Percentiles rank a stretch among this genome's conserved stretches.
Evolutionary conservation across 2,329 filamentous ascomycete genomes (phyloP).

Genomic region (Fonsecaea erecta): DNA sequence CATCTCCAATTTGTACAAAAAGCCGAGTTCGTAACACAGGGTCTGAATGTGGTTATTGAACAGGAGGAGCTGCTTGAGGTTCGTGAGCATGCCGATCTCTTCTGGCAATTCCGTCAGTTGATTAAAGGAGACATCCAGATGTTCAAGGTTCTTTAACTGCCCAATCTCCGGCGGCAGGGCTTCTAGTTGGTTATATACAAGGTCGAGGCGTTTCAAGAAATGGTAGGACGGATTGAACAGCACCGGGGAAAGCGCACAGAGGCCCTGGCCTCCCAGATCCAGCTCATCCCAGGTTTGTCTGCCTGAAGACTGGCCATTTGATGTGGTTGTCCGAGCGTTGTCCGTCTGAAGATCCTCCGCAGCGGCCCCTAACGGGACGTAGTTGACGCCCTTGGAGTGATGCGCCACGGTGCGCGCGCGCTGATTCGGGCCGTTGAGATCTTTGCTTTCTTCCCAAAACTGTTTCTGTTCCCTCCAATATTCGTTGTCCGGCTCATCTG

Average conservation of each 20-base stretch:
- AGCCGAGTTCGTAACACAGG: slow-evolving; percentile 85
- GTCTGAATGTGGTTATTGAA: slow-evolving; percentile 84
- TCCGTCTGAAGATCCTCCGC: slow-evolving; percentile 57
- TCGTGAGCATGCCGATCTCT: slow-evolving; percentile 96
- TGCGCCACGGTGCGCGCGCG: slow-evolving; percentile 61
- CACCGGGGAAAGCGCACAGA: slow-evolving; percentile 77
- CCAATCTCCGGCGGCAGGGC: slow-evolving; percentile 81
- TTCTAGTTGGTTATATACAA: slow-evolving; percentile 89
- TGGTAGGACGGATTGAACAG: slow-evolving; percentile 76
- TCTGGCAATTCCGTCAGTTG: slow-evolving; percentile 79
- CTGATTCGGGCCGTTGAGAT: slow-evolving; percentile 73
- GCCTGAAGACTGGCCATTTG: slow-evolving; percentile 52
- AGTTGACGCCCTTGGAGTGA: slow-evolving; percentile 52
- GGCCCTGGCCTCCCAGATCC: slow-evolving; percentile 93
- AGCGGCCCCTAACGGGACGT: slow-evolving; percentile 53
- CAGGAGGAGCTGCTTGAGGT: slow-evolving; percentile 79
- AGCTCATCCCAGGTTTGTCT: slow-evolving; percentile 89
- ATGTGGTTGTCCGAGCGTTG: slow-evolving; percentile 67
- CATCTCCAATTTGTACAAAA: slow-evolving; percentile 83
- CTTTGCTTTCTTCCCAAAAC: slow-evolving; percentile 72
- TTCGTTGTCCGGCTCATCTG: slow-evolving; percentile 64
- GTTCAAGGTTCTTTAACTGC: slow-evolving; percentile 75
- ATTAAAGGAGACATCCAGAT: slow-evolving; percentile 89
- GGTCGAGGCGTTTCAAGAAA: slow-evolving; percentile 89
- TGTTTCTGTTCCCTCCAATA: slow-evolving; percentile 90